phyloP scores from a whole-genome alignment of 768 basidiomycete genomes.

The Rhodotorula kratochvilovae region DNA sequence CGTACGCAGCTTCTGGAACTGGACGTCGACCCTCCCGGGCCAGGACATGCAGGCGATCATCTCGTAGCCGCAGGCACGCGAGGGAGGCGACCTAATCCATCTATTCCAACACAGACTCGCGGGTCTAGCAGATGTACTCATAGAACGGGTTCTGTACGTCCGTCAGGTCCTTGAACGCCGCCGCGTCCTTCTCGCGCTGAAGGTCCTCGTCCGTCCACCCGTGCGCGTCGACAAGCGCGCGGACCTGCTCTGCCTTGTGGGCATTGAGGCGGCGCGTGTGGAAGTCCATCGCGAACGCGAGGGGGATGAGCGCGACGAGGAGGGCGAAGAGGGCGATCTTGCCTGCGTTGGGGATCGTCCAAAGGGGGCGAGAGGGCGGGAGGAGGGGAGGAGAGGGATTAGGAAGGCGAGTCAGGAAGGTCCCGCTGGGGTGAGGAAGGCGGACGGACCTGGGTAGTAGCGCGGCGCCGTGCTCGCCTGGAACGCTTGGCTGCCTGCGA shows the following conservation, averaged over 20 bases:
- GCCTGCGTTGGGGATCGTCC: too few species aligned
- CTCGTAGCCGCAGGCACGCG: not conserved
- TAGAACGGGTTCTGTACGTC: slow-evolving; percentile 56
- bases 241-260: slow-evolving; percentile 39
- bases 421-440: too few species aligned
- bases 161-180: slow-evolving; percentile 62
- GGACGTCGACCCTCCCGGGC: slow-evolving; percentile 11
- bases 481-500: slow-evolving; percentile 63
- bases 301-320: slow-evolving; percentile 54
- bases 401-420: too few species aligned
- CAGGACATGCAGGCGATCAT: slow-evolving; percentile 1
- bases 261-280: slow-evolving; percentile 57
- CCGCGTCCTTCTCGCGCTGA: slow-evolving; percentile 58
- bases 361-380: not conserved
- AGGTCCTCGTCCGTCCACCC: slow-evolving; percentile 62
- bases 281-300: slow-evolving; percentile 51
- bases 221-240: slow-evolving; percentile 50
- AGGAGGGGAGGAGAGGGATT: not conserved
- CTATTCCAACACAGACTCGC: not conserved
- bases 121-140: slow-evolving; percentile 11
- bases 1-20: slow-evolving; percentile 14
- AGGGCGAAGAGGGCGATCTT: slow-evolving; percentile 64
- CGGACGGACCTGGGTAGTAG: slow-evolving; percentile 51
- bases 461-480: slow-evolving; percentile 60
- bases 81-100: too few species aligned